These are phyloP conservation scores for Rhizomucor miehei DNA, from an alignment of 371 early-diverging fungal species.

Conservation along the genomic window DNA sequence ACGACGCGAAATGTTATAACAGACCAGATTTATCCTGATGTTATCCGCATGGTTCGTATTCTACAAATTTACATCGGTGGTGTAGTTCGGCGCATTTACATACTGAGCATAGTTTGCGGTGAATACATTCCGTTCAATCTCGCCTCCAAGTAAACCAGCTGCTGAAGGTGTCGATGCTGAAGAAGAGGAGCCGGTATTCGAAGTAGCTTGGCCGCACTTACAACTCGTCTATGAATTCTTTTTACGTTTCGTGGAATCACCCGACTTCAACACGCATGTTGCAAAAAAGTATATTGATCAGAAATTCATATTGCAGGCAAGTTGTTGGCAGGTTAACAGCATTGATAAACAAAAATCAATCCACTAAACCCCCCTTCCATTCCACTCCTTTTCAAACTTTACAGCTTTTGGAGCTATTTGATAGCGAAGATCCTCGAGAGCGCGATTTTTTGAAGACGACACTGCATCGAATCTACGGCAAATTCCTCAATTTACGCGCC, in stretches of 20 bases:
- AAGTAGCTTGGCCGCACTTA: slow-evolving; percentile 96
- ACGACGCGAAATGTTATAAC: slow-evolving; percentile 83
- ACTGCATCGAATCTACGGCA: slow-evolving; percentile 96
- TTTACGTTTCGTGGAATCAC: slow-evolving; percentile 93
- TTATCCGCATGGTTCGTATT: slow-evolving; percentile 84
- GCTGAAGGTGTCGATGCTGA: slow-evolving; percentile 97
- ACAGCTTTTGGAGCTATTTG: slow-evolving; percentile 91
- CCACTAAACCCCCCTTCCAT: not conserved
- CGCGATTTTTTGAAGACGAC: slow-evolving; percentile 97
- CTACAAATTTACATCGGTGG: not conserved
- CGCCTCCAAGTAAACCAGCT: slow-evolving; percentile 87
- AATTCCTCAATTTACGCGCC: slow-evolving; percentile 92
- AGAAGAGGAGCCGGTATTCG: slow-evolving; percentile 96
- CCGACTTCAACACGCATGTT: slow-evolving; percentile 93
- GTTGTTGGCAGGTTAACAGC: slow-evolving; percentile 1
- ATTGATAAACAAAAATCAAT: not conserved
- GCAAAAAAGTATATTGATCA: slow-evolving; percentile 47
- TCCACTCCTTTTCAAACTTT: too few relatives aligned
- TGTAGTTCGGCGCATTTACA: not conserved
- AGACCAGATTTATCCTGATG: slow-evolving; percentile 86
- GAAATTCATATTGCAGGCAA: slow-evolving; percentile 56
- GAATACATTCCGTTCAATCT: slow-evolving; percentile 93
- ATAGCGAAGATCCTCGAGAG: slow-evolving; percentile 98
- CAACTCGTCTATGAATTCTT: slow-evolving; percentile 97
- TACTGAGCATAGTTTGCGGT: slow-evolving; percentile 67